phyloP scores from a whole-genome alignment of 2,329 filamentous ascomycete species.

The Drechslera avenae region DNA sequence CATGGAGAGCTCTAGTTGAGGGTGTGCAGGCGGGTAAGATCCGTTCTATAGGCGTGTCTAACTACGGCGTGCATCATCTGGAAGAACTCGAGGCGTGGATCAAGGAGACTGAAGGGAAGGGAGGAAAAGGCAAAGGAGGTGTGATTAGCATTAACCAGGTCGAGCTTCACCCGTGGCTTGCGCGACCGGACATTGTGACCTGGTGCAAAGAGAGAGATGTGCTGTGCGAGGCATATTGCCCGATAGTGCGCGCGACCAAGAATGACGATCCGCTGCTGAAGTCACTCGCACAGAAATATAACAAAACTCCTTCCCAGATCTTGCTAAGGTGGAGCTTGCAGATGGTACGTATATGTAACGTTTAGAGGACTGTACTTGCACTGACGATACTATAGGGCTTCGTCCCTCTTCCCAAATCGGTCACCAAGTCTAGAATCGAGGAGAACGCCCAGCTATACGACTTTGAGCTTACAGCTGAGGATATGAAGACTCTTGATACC shows the following conservation, averaged over 20 bases:
- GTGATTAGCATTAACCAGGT: conserved; percentile 79
- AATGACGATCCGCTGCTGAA: conserved; percentile 60
- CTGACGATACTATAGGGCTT: conserved; percentile 54
- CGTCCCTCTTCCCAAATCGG: conserved; percentile 67
- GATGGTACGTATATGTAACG: conserved; percentile 29
- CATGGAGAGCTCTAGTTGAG: conserved; percentile 61
- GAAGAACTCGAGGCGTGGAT: conserved; percentile 61
- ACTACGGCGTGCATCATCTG: conserved; percentile 62
- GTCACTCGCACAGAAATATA: conserved; percentile 60
- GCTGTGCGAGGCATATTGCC: conserved; percentile 56
- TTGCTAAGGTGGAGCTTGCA: conserved; percentile 63
- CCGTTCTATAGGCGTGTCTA: conserved; percentile 59
- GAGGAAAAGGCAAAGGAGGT: conserved; percentile 68
- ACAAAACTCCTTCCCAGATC: conserved; percentile 63
- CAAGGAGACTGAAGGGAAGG: conserved; percentile 66
- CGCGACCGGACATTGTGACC: conserved; percentile 74
- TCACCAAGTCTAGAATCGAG: conserved; percentile 63
- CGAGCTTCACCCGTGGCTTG: conserved; percentile 89
- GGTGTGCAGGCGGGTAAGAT: conserved; percentile 59
- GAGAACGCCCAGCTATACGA: conserved; percentile 66
- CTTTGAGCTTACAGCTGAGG: conserved; percentile 63
- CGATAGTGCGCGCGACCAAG: conserved; percentile 52
- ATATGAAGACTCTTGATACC: conserved; percentile 62
- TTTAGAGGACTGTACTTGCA: too few species aligned
- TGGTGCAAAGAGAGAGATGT: conserved; percentile 69